These are phyloP conservation scores for Byssothecium circinans DNA, from an alignment of 2,329 filamentous ascomycete genomes.

Conservation along the genomic window DNA sequence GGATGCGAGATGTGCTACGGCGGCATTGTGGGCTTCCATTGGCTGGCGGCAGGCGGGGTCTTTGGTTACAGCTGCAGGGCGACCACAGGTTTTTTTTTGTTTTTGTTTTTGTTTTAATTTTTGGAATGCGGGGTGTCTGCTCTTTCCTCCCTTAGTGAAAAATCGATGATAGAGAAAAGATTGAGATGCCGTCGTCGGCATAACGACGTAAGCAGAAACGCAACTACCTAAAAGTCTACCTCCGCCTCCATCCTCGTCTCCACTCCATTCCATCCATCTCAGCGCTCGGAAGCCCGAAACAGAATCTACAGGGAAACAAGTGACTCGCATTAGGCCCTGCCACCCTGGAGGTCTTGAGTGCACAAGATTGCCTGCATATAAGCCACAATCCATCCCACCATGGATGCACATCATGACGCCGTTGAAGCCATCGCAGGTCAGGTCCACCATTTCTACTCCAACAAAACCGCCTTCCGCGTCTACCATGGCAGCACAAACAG, in stretches of 20 bases:
- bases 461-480: constrained; percentile 45
- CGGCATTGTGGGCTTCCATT: constrained; percentile 19
- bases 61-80: no score
- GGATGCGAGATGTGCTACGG: constrained; percentile 28
- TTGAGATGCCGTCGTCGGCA: not conserved
- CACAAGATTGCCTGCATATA: no score
- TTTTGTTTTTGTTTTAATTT: no score
- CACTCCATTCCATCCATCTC: not conserved
- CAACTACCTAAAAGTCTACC: no score
- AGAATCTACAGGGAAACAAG: no score
- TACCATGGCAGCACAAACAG: constrained; percentile 78
- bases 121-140: no score
- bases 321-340: no score
- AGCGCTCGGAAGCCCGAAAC: not conserved
- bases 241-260: no score
- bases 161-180: no score
- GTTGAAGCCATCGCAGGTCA: constrained; percentile 25
- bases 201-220: not conserved
- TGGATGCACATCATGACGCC: constrained; percentile 26
- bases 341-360: no score
- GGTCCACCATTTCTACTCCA: constrained; percentile 28
- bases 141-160: not conserved
- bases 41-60: no score
- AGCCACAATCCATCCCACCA: not conserved
- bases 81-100: no score